These are phyloP conservation scores for Ophiostoma triangulosporum DNA, from an alignment of 2,329 filamentous ascomycete species.

Conservation along the genomic window DNA sequence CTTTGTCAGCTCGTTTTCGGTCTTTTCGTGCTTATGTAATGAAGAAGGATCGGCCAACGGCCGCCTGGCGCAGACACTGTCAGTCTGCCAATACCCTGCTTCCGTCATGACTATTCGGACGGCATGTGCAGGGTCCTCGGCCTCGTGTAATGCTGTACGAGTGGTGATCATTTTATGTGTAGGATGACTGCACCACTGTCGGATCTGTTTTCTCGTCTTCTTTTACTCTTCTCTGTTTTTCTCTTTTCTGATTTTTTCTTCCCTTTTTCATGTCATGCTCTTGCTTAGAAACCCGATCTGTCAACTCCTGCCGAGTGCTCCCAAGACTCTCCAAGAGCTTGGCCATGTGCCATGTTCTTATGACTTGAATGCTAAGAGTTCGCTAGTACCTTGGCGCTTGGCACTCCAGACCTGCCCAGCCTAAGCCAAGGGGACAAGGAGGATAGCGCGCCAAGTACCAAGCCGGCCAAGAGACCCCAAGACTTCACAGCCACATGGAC, in stretches of 20 bases:
- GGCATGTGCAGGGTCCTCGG: no score
- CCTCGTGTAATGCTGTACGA: no score
- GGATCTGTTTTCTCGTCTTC: no score
- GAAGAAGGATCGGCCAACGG: no score
- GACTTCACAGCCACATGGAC: conserved; percentile 3
- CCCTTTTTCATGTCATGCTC: background rate
- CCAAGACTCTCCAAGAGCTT: background rate
- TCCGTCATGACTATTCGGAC: no score
- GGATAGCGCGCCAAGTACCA: background rate
- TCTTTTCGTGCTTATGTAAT: background rate
- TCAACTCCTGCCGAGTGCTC: background rate
- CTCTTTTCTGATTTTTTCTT: no score
- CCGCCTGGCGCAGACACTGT: no score
- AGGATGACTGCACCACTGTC: no score
- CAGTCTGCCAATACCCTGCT: no score
- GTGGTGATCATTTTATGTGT: no score
- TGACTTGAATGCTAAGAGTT: background rate
- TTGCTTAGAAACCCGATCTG: background rate
- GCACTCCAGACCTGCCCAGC: background rate
- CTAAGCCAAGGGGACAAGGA: background rate
- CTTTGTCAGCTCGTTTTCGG: background rate
- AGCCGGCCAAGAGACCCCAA: background rate
- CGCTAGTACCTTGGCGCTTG: background rate
- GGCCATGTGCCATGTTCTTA: background rate
- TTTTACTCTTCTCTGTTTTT: no score